Percentiles rank a stretch among this genome's conserved stretches.
Evolutionary conservation across 805 yeast genomes (phyloP).

Genomic region (Saccharomycopsis sp.): DNA sequence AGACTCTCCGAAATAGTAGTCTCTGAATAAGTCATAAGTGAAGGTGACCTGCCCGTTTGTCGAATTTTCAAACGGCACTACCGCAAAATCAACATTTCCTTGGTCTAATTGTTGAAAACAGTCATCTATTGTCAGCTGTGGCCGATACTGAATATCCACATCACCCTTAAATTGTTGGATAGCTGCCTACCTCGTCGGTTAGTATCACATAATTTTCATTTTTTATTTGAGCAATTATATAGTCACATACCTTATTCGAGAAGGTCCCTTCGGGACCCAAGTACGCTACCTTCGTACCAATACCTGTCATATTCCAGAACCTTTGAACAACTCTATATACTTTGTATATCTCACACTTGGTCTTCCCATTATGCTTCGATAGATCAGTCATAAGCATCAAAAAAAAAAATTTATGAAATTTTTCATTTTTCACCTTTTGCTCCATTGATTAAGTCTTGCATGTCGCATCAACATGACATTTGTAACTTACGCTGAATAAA

Average conservation of each 20-base stretch:
- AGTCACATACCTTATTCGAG: conserved; percentile 65
- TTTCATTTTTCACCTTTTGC: neutral
- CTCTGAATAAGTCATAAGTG: conserved; percentile 76
- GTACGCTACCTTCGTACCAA: conserved; percentile 47
- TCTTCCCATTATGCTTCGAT: neutral
- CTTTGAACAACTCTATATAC: too few relatives aligned
- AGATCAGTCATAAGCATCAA: neutral
- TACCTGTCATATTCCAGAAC: neutral
- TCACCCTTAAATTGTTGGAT: conserved; percentile 24
- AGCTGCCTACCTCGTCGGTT: conserved; percentile 37
- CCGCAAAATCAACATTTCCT: conserved; percentile 54
- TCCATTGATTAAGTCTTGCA: too few relatives aligned
- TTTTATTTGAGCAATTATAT: too few relatives aligned
- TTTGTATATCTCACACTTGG: too few relatives aligned
- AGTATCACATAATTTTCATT: conserved; percentile 20
- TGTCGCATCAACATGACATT: neutral
- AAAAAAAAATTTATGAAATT: neutral
- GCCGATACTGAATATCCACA: conserved; percentile 24
- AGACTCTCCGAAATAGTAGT: conserved; percentile 38
- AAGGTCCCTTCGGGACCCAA: conserved; percentile 92
- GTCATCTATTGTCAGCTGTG: conserved; percentile 37
- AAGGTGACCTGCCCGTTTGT: conserved; percentile 90
- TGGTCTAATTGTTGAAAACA: conserved; percentile 54
- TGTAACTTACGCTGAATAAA: neutral
- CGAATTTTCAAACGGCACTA: conserved; percentile 90